Evolutionary conservation across 805 yeast genomes (phyloP), one percentile per base, ranked within the genome.

Genomic region (Myxozyma sirexii): DNA sequence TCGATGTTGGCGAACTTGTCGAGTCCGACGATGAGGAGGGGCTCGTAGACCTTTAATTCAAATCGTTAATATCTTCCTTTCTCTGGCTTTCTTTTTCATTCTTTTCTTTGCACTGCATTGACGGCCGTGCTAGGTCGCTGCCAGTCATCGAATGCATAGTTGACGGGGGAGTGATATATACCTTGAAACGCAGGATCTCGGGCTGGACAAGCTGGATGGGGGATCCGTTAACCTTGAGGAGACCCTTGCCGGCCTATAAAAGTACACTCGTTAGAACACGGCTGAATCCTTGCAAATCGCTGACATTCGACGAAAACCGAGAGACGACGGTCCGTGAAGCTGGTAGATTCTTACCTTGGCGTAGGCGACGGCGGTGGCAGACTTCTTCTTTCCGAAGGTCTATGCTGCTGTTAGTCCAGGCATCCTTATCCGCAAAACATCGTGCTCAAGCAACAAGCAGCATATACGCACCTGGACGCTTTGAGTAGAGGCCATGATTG

Each of bases 361-460:
- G 84, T 91, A 97, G 82, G 99, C 99, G 79, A 94, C 99, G 78
- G 99, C 99, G 76, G 99, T 94, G 77, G 99, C 99, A 79, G 97
- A 89, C 86, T 88, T 94, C 93, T 94, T 94, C 86, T 93, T 94
- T 84, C 99, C 99, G 84, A 94, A 94, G 81, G 98, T 94, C 97
- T 92, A 80, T 56, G 72, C 10, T n/a, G 19, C 5, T 19, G 7
- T 27, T 29, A 26, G 47, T 37, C 42, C 19, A 19, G n/a, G n/a
- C n/a, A n/a, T n/a, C n/a, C n/a, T n/a, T n/a, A n/a, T n/a, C n/a
- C n/a, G n/a, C n/a, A n/a, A n/a, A n/a, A n/a, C n/a, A n/a, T n/a
- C n/a, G n/a, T n/a, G n/a, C n/a, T n/a, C n/a, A n/a, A n/a, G n/a
- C n/a, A n/a, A n/a, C n/a, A n/a, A n/a, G n/a, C n/a, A n/a, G n/a